Conservation (phyloP, 805 yeast species). For the Blastobotrys chiropterorum region DNA sequence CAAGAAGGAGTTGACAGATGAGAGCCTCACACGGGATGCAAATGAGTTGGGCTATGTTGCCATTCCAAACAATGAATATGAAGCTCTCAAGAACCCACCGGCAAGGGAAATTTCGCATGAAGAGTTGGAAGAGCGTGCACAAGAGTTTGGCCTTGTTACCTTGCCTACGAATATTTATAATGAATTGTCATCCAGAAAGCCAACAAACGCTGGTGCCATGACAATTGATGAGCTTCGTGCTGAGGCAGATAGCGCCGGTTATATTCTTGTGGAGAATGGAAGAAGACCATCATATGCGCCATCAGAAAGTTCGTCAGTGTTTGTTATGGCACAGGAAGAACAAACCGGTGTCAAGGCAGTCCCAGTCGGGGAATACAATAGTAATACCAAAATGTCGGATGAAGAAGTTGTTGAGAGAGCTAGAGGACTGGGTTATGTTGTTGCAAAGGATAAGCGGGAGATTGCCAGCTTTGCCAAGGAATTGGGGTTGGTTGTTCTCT, state of each 20-base stretch:
- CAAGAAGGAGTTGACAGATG: constrained; percentile 1
- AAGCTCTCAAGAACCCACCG: constrained; percentile 6
- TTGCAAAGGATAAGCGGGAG: constrained; percentile 1
- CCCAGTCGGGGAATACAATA: constrained; percentile 51
- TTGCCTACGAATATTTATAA: constrained; percentile 24
- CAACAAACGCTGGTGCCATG: constrained; percentile 1
- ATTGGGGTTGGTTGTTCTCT: constrained; percentile 16
- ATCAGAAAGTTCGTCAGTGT: neutral
- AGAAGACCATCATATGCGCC: constrained; percentile 1
- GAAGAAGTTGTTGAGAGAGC: neutral
- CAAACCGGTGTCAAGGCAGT: constrained; percentile 46
- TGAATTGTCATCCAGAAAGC: constrained; percentile 5
- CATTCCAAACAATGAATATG: constrained; percentile 16
- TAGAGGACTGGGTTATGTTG: neutral
- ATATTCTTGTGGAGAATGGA: neutral
- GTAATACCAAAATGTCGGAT: constrained; percentile 26
- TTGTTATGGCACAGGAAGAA: constrained; percentile 33
- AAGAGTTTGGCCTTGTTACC: constrained; percentile 18
- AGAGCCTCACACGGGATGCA: constrained; percentile 20
- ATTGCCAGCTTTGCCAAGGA: constrained; percentile 9
- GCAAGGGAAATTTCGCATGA: constrained; percentile 8
- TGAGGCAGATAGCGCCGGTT: neutral
- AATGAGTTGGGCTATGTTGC: constrained; percentile 21
- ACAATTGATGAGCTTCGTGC: constrained; percentile 7
- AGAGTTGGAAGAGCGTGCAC: constrained; percentile 17